Evolutionary conservation across 306 rosid genomes (phyloP).

Genomic region (Canavalia ensiformis): DNA sequence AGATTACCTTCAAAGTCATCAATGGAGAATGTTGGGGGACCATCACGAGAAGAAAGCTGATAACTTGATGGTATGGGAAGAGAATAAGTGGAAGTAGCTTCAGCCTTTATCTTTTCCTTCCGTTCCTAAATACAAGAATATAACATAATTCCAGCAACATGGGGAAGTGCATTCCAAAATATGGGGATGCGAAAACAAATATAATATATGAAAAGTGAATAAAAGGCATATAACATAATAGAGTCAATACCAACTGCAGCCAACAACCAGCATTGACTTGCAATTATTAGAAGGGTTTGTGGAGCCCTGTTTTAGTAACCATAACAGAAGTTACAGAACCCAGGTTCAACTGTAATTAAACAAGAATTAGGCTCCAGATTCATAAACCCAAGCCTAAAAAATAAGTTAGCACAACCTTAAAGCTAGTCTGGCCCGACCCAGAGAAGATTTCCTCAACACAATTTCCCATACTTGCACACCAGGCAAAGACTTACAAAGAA

Average conservation of each 20-base stretch:
- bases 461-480: slow-evolving; percentile 33
- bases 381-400: slow-evolving; percentile 11
- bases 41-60: slow-evolving; percentile 51
- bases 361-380: neutral
- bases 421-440: neutral
- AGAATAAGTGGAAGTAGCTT: slow-evolving; percentile 68
- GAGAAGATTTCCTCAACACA: slow-evolving; percentile 32
- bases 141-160: slow-evolving; percentile 36
- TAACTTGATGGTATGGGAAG: slow-evolving; percentile 53
- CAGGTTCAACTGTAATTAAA: slow-evolving; percentile 22
- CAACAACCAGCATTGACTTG: neutral
- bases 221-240: slow-evolving; percentile 23
- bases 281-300: slow-evolving; percentile 32
- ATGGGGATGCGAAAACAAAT: neutral
- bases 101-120: slow-evolving; percentile 85
- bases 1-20: slow-evolving; percentile 92
- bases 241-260: slow-evolving; percentile 26
- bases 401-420: slow-evolving; percentile 27
- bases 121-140: slow-evolving; percentile 64
- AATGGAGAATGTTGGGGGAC: slow-evolving; percentile 79
- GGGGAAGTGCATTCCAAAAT: slow-evolving; percentile 27
- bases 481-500: slow-evolving; percentile 14
- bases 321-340: slow-evolving; percentile 16
- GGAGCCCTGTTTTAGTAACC: neutral
- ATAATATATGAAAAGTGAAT: neutral